Conservation (phyloP, 495 filamentous ascomycete genomes). For the Penicillium pulvis region DNA sequence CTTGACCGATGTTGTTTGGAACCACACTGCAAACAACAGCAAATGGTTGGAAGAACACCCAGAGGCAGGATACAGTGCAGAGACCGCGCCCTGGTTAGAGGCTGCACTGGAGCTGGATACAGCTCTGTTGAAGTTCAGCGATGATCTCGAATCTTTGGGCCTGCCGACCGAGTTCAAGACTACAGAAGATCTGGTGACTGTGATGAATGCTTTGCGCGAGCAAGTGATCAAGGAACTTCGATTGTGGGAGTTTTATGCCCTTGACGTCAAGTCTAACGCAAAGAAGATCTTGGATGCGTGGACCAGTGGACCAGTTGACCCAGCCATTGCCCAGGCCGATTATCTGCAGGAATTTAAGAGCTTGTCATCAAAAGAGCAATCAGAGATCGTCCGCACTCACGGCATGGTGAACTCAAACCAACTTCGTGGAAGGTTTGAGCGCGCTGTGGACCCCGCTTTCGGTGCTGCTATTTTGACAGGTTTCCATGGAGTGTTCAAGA, state of each 20-base stretch:
- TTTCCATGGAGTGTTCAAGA: conserved; percentile 68
- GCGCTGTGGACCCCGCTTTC: conserved; percentile 64
- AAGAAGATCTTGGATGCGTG: conserved; percentile 70
- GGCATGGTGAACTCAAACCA: conserved; percentile 69
- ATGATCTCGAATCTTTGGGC: conserved; percentile 63
- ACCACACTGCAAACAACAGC: conserved; percentile 96
- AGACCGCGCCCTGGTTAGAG: conserved; percentile 91
- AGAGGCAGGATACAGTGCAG: conserved; percentile 92
- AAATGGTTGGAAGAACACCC: conserved; percentile 93
- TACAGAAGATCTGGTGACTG: conserved; percentile 71
- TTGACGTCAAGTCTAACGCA: conserved; percentile 75
- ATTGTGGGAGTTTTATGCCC: conserved; percentile 91
- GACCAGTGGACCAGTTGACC: conserved; percentile 55
- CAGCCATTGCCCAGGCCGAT: conserved; percentile 38
- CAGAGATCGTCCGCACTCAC: conserved; percentile 59
- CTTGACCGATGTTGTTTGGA: conserved; percentile 96
- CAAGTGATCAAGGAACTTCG: conserved; percentile 73
- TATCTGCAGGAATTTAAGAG: conserved; percentile 48
- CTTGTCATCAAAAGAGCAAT: conserved; percentile 60
- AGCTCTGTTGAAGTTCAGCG: conserved; percentile 75
- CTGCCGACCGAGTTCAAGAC: conserved; percentile 73
- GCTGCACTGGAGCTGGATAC: conserved; percentile 86
- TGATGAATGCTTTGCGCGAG: conserved; percentile 83
- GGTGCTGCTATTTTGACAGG: conserved; percentile 69
- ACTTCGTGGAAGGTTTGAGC: conserved; percentile 76